A percentile compares a stretch with the other conserved stretches of the same genome.
phyloP scores from a whole-genome alignment of 2,329 filamentous ascomycete species.

The Aspergillus luchuensis region DNA sequence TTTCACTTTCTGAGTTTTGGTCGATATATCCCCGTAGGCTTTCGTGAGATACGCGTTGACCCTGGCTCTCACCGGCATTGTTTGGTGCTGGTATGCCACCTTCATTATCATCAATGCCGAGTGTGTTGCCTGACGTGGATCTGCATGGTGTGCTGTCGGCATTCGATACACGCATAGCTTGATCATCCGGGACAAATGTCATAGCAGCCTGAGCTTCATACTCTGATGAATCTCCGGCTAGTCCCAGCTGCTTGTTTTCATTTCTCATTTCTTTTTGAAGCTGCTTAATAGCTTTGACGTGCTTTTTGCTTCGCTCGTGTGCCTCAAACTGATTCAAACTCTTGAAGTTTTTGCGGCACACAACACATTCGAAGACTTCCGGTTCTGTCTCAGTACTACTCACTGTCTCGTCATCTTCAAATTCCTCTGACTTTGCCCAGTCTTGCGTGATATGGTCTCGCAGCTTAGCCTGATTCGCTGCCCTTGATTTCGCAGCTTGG shows the following conservation, averaged over 20 bases:
- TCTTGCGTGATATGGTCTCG: conserved; percentile 66
- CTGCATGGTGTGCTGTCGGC: not conserved
- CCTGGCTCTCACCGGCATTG: not conserved
- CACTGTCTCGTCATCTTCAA: conserved; percentile 52
- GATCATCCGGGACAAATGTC: not conserved
- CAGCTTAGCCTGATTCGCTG: conserved; percentile 75
- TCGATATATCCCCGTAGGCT: not conserved
- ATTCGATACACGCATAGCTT: not conserved
- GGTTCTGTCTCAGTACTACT: conserved; percentile 50
- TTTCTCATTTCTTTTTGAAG: conserved; percentile 79
- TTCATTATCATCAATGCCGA: not conserved
- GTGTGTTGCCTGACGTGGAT: not conserved
- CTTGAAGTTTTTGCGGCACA: conserved; percentile 71
- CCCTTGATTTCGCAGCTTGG: conserved; percentile 80
- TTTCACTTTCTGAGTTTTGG: conserved; percentile 12
- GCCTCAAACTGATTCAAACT: conserved; percentile 89
- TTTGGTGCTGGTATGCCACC: not conserved
- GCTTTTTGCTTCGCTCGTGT: conserved; percentile 96
- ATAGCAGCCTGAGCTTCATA: not conserved
- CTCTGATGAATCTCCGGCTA: conserved; percentile 17
- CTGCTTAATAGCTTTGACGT: conserved; percentile 80
- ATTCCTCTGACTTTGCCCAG: conserved; percentile 69
- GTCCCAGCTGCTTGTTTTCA: conserved; percentile 63
- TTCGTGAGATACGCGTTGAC: not conserved
- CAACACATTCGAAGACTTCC: conserved; percentile 64